Evolutionary conservation across 2,329 filamentous ascomycete genomes (phyloP).

Genomic region (Neurospora sp.): DNA sequence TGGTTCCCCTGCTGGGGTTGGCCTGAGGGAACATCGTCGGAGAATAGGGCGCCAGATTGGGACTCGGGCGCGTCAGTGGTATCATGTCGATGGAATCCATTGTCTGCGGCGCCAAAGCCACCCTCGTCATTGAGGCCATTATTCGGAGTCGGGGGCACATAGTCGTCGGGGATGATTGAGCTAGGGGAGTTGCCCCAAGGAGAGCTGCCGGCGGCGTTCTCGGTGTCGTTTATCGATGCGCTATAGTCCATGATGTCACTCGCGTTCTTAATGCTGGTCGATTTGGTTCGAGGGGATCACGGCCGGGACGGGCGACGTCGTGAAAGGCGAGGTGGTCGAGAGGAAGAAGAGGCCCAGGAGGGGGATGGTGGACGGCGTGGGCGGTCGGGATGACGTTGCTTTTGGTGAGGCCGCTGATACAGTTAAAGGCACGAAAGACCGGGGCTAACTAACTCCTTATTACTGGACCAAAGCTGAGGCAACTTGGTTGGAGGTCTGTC

Average conservation of each 20-base stretch:
- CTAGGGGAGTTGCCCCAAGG: conserved; percentile 47
- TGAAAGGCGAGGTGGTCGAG: background rate
- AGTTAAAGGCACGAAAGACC: background rate
- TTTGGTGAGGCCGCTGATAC: background rate
- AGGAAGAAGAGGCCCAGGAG: background rate
- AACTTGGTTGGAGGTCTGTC: background rate
- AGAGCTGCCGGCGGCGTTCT: conserved; percentile 41
- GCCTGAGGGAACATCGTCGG: conserved; percentile 30
- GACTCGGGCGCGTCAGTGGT: conserved; percentile 29
- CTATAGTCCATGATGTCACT: conserved; percentile 45
- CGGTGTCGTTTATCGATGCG: conserved; percentile 43
- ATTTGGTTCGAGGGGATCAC: background rate
- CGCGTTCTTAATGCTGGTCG: background rate
- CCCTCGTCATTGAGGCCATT: conserved; percentile 31
- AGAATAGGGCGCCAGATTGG: conserved; percentile 29
- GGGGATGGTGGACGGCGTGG: background rate
- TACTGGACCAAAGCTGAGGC: background rate
- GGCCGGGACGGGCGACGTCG: background rate
- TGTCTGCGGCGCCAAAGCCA: conserved; percentile 26
- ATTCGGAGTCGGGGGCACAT: conserved; percentile 28
- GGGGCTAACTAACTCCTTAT: background rate
- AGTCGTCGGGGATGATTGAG: conserved; percentile 30
- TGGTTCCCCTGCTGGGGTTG: conserved; percentile 20
- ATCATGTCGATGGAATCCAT: conserved; percentile 33
- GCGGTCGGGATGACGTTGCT: background rate